phyloP scores from a whole-genome alignment of 257 asterid genomes.

The Agastache rugosa region DNA sequence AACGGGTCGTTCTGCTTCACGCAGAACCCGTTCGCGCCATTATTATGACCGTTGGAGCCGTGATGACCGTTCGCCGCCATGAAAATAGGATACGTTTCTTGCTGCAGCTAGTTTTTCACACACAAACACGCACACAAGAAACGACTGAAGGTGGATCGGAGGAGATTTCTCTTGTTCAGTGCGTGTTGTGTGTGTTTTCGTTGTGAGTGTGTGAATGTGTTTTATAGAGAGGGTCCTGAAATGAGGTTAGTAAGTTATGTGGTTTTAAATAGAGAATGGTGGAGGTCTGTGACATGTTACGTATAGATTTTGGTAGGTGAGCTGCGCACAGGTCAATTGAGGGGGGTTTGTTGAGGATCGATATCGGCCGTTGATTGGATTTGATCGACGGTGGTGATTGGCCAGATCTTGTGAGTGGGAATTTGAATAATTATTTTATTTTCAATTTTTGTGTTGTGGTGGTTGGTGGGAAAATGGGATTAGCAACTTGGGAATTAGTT shows the following conservation, averaged over 20 bases:
- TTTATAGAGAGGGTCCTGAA: conserved; percentile 33
- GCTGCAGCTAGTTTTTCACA: too few relatives aligned
- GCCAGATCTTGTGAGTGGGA: not conserved
- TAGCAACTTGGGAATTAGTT: conserved; percentile 9
- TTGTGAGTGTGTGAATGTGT: not conserved
- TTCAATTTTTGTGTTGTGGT: conserved; percentile 28
- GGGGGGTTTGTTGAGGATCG: conserved; percentile 61
- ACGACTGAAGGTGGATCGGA: not conserved
- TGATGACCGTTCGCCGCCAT: conserved; percentile 49
- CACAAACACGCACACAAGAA: not conserved
- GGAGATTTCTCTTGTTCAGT: not conserved
- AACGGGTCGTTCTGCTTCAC: conserved; percentile 59
- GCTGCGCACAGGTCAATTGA: conserved; percentile 35
- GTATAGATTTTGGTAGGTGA: conserved; percentile 66
- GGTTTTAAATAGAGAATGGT: conserved; percentile 56
- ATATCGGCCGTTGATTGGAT: conserved; percentile 40
- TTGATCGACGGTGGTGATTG: conserved; percentile 40
- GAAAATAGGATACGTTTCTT: too few relatives aligned
- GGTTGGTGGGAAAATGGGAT: conserved; percentile 47
- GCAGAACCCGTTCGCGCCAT: conserved; percentile 48
- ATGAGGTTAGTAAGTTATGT: conserved; percentile 26
- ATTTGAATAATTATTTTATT: not conserved
- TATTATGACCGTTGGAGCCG: not conserved
- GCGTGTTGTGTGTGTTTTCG: not conserved
- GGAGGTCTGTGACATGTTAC: conserved; percentile 10